A percentile compares a stretch with the other conserved stretches of the same genome.
phyloP scores from a whole-genome alignment of 208 protist species.

The Porcisia deanei region DNA sequence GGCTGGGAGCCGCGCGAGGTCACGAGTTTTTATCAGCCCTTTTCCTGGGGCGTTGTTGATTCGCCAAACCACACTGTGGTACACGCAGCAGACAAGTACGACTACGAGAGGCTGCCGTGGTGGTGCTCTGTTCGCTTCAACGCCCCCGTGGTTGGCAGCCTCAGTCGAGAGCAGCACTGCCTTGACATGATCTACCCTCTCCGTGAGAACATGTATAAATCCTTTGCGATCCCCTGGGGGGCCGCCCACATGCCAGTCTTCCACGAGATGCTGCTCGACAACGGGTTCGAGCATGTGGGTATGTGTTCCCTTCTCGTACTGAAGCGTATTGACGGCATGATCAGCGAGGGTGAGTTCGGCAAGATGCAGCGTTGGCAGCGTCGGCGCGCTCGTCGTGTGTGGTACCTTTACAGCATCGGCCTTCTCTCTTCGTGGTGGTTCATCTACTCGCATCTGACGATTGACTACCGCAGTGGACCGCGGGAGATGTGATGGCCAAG shows the following conservation, averaged over 20 bases:
- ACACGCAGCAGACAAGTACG: slow-evolving; percentile 87
- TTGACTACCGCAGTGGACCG: slow-evolving; percentile 45
- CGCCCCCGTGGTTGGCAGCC: slow-evolving; percentile 63
- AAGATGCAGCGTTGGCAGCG: slow-evolving; percentile 50
- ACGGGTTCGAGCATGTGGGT: slow-evolving; percentile 68
- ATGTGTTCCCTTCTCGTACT: slow-evolving; percentile 74
- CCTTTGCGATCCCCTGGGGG: slow-evolving; percentile 86
- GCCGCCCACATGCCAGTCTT: slow-evolving; percentile 87
- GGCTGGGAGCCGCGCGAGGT: slow-evolving; percentile 84
- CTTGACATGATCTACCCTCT: slow-evolving; percentile 77
- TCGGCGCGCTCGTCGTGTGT: slow-evolving; percentile 26
- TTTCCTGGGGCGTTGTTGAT: slow-evolving; percentile 85
- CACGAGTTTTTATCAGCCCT: slow-evolving; percentile 80
- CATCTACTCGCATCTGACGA: slow-evolving; percentile 33
- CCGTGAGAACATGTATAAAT: slow-evolving; percentile 61
- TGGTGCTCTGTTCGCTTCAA: slow-evolving; percentile 85
- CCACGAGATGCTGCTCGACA: slow-evolving; percentile 84
- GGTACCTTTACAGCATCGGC: slow-evolving; percentile 28
- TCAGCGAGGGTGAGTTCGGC: slow-evolving; percentile 72
- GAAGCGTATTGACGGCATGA: slow-evolving; percentile 61
- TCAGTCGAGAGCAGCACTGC: slow-evolving; percentile 79
- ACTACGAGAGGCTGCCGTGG: slow-evolving; percentile 82
- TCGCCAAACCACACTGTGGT: slow-evolving; percentile 77
- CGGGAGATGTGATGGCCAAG: neutral
- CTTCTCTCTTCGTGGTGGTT: slow-evolving; percentile 28